These are phyloP conservation scores for Piloderma croceum DNA, from an alignment of 768 basidiomycete species.

Conservation along the genomic window DNA sequence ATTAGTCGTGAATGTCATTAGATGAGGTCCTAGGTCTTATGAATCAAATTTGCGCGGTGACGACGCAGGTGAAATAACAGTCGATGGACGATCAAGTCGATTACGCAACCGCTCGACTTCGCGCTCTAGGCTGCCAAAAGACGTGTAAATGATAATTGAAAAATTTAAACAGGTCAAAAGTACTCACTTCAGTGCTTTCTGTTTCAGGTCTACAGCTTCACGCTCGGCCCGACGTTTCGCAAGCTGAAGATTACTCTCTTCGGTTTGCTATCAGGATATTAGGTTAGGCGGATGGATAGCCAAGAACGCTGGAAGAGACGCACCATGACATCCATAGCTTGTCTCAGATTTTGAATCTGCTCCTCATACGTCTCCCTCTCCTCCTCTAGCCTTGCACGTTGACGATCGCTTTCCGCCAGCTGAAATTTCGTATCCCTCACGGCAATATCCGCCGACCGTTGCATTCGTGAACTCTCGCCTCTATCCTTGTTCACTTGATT, in stretches of 20 bases:
- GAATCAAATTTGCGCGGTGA: constrained; percentile 27
- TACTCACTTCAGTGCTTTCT: constrained; percentile 60
- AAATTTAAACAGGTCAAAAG: neutral
- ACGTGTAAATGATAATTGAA: constrained; percentile 4
- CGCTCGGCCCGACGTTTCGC: constrained; percentile 73
- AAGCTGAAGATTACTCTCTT: constrained; percentile 60
- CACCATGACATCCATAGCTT: constrained; percentile 59
- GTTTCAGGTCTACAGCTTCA: constrained; percentile 69
- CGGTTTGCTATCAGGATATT: constrained; percentile 50
- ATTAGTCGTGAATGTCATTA: neutral
- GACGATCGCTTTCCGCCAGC: constrained; percentile 56
- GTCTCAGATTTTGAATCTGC: constrained; percentile 52
- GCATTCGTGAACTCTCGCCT: constrained; percentile 21
- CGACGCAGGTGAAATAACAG: constrained; percentile 23
- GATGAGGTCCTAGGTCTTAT: neutral
- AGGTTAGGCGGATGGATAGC: constrained; percentile 2
- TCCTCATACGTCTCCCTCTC: constrained; percentile 55
- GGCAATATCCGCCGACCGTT: constrained; percentile 41
- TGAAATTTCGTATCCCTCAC: constrained; percentile 50
- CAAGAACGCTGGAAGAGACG: constrained; percentile 18
- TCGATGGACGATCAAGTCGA: constrained; percentile 53
- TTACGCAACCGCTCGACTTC: constrained; percentile 67
- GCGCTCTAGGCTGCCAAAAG: constrained; percentile 45
- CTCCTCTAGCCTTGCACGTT: constrained; percentile 56
- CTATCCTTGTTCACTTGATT: constrained; percentile 47